Evolutionary conservation across 2,329 filamentous ascomycete species (phyloP), one percentile per base, ranked within the genome.

Genomic region (Bipolaris oryzae): DNA sequence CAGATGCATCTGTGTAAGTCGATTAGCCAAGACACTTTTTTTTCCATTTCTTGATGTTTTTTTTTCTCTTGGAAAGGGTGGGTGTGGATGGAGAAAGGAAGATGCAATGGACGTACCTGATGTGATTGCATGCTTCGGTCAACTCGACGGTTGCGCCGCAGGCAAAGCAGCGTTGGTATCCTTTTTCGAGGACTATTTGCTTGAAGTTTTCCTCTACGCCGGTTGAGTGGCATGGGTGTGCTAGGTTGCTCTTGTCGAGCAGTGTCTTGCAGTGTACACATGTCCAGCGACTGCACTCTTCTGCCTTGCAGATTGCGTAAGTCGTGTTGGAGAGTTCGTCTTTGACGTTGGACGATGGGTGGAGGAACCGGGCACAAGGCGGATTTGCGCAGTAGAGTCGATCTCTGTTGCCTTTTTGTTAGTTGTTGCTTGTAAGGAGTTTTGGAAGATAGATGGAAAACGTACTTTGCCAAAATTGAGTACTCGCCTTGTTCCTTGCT

Each of bases 61-160:
- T 25, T 25, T 25, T 39, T 39, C 9, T 21, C 16, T 35, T 35
- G 7, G 13, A 5, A 5, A 9, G 1, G 7, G 35, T 7, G 10
- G 35, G 35, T n/a, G 11, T 10, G n/a, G 18, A 21, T 3, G 18
- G 18, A 15, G 7, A 3, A 20, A 15, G 37, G 7, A 7, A 39
- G 37, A 15, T 18, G 21, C 3, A 21, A 21, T 21, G 21, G 21
- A 21, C 1, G 1, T 46, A 46, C 59, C 55, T 70, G 23, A 75
- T 68, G 37, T 75, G 72, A 20, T 75, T 75, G 42, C 72, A 75
- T 1, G 71, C 73, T 38, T 75, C 72, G 2, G 58, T 47, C 13
- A 75, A 62, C 51, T 75, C 71, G 5, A 74, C 62, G 0, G 55
- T 66, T 0, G 55, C 54, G 16, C 65, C 63, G 34, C 73, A 75